Evolutionary conservation across 2,329 filamentous ascomycete species (phyloP).

Genomic region (Acephala macrosclerotiorum): DNA sequence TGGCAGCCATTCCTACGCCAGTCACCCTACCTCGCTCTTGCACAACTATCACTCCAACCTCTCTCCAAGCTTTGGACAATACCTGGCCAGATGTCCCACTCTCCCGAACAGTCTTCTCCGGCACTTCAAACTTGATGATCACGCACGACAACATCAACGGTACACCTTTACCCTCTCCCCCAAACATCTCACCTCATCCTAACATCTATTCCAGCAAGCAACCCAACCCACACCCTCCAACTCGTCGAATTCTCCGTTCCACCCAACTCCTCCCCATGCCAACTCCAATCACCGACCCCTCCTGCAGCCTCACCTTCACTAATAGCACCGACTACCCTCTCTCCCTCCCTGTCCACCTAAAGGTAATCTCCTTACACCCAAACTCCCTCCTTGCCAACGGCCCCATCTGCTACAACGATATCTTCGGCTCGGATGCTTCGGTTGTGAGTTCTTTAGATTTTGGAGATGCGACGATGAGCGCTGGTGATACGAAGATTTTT

Average conservation of each 20-base stretch:
- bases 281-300: slow-evolving; percentile 24
- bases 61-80: slow-evolving; percentile 17
- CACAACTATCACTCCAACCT: slow-evolving; percentile 21
- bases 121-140: background rate
- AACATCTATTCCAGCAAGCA: slow-evolving; percentile 13
- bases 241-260: slow-evolving; percentile 27
- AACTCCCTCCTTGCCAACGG: slow-evolving; percentile 13
- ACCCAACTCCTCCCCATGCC: slow-evolving; percentile 18
- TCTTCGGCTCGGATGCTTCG: slow-evolving; percentile 6
- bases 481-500: background rate
- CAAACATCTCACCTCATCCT: background rate
- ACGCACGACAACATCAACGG: slow-evolving; percentile 16
- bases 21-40: slow-evolving; percentile 20
- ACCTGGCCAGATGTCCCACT: slow-evolving; percentile 9
- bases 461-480: slow-evolving; percentile 12
- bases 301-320: background rate
- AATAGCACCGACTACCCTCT: background rate
- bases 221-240: slow-evolving; percentile 13
- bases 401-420: slow-evolving; percentile 13
- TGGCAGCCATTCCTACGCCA: slow-evolving; percentile 14
- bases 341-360: background rate
- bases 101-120: background rate
- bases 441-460: slow-evolving; percentile 11
- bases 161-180: background rate
- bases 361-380: slow-evolving; percentile 12